Evolutionary conservation across 2,329 filamentous ascomycete genomes (phyloP).

Genomic region (Colletotrichum sp.): DNA sequence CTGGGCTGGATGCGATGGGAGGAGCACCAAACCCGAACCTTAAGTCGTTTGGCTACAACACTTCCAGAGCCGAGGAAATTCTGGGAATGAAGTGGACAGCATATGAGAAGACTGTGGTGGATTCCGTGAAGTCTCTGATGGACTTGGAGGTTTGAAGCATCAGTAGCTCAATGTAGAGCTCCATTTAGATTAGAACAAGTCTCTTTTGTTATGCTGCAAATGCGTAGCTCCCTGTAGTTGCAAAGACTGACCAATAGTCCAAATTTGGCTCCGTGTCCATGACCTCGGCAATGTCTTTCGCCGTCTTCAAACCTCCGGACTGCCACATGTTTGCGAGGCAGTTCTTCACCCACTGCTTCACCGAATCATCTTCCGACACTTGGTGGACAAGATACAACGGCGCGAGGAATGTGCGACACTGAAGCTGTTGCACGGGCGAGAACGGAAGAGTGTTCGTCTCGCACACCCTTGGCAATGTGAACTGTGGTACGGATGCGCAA

Average conservation of each 20-base stretch:
- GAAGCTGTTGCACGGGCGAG: conserved; percentile 24
- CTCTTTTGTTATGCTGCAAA: conserved; percentile 22
- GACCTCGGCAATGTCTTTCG: conserved; percentile 13
- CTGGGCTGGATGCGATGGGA: conserved; percentile 23
- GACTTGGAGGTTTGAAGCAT: not conserved
- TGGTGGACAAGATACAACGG: conserved; percentile 24
- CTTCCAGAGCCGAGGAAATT: conserved; percentile 46
- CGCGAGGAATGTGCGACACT: conserved; percentile 22
- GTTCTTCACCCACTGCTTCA: conserved; percentile 19
- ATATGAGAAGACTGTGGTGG: conserved; percentile 52
- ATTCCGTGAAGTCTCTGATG: conserved; percentile 28
- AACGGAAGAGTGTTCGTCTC: conserved; percentile 17
- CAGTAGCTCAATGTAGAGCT: not conserved
- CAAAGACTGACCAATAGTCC: conserved; percentile 27
- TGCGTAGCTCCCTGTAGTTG: conserved; percentile 29
- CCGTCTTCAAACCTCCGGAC: conserved; percentile 17
- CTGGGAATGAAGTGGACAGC: conserved; percentile 51
- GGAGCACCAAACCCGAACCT: not conserved
- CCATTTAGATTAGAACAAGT: not conserved
- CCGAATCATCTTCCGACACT: not conserved
- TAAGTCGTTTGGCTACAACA: conserved; percentile 33
- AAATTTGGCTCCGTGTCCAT: conserved; percentile 3
- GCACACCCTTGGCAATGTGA: conserved; percentile 1
- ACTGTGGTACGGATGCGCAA: conserved; percentile 25
- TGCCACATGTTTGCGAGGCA: conserved; percentile 23